Conservation (phyloP, 1,284 basidiomycete genomes). For the Golubevia sp. region DNA sequence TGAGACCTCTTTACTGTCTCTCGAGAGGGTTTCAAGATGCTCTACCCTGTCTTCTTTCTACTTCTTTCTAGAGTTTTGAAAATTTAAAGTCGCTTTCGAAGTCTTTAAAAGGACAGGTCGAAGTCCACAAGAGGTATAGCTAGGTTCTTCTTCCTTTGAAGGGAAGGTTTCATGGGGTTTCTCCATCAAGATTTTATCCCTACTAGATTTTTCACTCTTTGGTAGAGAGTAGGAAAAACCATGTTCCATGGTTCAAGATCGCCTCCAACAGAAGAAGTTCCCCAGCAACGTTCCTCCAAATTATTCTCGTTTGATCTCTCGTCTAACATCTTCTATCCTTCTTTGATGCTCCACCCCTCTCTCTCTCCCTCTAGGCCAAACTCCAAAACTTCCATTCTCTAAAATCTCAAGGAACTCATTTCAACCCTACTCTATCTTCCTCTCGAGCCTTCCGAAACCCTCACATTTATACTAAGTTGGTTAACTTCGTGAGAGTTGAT, state of each 20-base stretch:
- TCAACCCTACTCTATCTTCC: conserved; percentile 88
- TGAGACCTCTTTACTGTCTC: too few species aligned
- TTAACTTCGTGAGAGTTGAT: conserved; percentile 85
- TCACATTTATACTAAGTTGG: conserved; percentile 87
- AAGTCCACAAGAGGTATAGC: too few species aligned
- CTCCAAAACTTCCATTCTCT: conserved; percentile 74
- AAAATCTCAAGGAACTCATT: conserved; percentile 76
- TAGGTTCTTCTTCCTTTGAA: too few species aligned
- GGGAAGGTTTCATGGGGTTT: too few species aligned
- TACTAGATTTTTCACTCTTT: neutral
- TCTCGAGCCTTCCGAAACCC: conserved; percentile 92
- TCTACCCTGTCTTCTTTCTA: too few species aligned
- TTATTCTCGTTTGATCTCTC: neutral
- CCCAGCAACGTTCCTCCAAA: neutral
- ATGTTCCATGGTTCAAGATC: neutral
- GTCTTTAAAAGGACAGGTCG: too few species aligned
- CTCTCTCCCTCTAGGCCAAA: conserved; percentile 60
- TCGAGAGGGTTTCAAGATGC: too few species aligned
- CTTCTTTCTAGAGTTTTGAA: too few species aligned
- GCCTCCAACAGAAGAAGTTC: neutral
- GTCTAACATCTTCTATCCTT: neutral
- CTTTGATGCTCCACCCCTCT: neutral
- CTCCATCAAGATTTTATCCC: too few species aligned
- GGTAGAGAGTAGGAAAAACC: neutral
- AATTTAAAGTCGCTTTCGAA: too few species aligned